Conservation (phyloP, 306 rosid genomes). For the Rosa chinensis region DNA sequence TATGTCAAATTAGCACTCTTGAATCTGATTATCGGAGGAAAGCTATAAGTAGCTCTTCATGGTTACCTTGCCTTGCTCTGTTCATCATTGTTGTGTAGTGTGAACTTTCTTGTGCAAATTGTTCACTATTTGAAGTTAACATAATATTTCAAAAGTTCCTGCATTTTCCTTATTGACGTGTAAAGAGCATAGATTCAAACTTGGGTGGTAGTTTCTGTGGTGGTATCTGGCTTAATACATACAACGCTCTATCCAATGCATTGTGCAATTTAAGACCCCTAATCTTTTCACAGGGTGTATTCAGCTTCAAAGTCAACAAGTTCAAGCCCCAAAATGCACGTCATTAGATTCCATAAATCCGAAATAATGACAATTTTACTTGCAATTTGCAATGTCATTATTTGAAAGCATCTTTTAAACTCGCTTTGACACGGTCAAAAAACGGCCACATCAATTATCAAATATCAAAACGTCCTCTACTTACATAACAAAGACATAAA, state of each 20-base stretch:
- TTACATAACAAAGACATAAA: neutral
- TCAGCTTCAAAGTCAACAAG: constrained; percentile 7
- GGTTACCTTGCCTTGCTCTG: neutral
- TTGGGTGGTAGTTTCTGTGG: neutral
- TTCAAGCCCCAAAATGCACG: neutral
- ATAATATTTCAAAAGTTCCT: neutral
- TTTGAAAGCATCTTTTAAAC: neutral
- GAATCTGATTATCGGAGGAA: neutral
- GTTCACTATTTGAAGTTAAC: neutral
- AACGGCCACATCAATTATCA: neutral
- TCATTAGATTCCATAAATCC: constrained; percentile 1
- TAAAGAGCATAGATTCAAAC: neutral
- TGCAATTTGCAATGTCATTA: neutral
- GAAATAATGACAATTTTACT: neutral
- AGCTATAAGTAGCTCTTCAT: neutral
- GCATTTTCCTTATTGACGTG: neutral
- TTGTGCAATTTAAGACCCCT: neutral
- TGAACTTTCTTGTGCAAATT: neutral
- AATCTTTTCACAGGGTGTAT: neutral
- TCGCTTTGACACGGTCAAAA: constrained; percentile 3
- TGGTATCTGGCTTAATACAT: neutral
- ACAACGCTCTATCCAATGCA: neutral
- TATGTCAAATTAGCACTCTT: neutral
- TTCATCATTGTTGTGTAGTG: neutral
- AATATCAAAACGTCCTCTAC: neutral